Evolutionary conservation across 75 land plant species (phyloP), one percentile per base, ranked within the genome.

Genomic region (Selaginella tamariscina): DNA sequence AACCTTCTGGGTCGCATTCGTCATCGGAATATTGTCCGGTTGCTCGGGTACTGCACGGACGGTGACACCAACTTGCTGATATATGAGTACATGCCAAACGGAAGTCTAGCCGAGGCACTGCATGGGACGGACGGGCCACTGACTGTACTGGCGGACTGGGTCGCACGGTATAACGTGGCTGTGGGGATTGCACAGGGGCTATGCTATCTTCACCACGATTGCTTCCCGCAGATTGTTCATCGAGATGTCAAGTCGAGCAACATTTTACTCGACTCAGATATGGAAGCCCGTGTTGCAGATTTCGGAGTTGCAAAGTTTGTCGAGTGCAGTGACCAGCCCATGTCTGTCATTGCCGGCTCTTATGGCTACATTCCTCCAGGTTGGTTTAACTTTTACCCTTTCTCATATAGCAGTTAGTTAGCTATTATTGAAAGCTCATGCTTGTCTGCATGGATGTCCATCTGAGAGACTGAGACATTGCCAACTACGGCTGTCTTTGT

Each of bases 61-160:
- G 74, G 67, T 32, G 84, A 73, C 0, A 76, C 79, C 32, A 81
- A 71, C 59, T 75, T 81, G n/a, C 74, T 88, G 55, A 82, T 93
- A 0, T 82, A 84, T 18, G 98, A 93, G 70, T 93, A 81, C 82
- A 93, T 93, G 98, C 68, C 79, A 0, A 84, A 93, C 57, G 98
- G 98, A 0, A 88, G 87, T 68, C 72, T 93, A 30, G 75, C 73
- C 64, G 75, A 93, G 44, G 82, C 83, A 8, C 81, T 93, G 64
- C 87, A 79, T 29, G 32, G 75, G 56, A 66, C 70, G 11, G 84
- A 81, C 54, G 77, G 67, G 11, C 81, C 77, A 21, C 29, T 29
- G 13, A 32, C 70, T 20, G 70, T 70, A 28, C 79, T 74, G 54
- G 65, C 82, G 74, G 91, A 83, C 70, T 88, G 91, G 91, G 55